A percentile compares a stretch with the other conserved stretches of the same genome.
phyloP scores from a whole-genome alignment of 345 rosid genomes.

The Cardamine resedifolia region DNA sequence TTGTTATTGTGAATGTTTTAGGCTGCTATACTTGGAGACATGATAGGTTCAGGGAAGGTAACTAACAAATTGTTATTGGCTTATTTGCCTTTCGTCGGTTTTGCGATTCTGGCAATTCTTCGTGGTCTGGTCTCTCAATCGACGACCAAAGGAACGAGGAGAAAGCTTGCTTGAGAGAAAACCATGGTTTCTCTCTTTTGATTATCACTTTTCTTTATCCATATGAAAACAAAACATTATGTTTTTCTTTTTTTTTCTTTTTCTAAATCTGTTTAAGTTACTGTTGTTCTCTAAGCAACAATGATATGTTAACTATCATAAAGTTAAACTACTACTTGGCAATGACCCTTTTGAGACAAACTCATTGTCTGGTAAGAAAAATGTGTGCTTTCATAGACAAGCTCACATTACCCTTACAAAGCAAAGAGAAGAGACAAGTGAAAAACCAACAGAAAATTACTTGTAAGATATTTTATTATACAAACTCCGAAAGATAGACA shows the following conservation, averaged over 20 bases:
- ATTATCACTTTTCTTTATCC: too few species aligned
- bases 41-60: neutral
- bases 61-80: neutral
- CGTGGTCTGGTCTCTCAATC: neutral
- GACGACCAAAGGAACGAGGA: neutral
- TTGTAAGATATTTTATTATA: constrained; percentile 1
- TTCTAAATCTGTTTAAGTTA: neutral
- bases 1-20: neutral
- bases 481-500: constrained; percentile 4
- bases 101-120: neutral
- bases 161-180: neutral
- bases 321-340: neutral
- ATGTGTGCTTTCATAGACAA: neutral
- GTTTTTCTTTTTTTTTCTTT: too few species aligned
- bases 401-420: neutral
- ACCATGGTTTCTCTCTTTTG: neutral
- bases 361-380: neutral
- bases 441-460: neutral
- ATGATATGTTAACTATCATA: neutral
- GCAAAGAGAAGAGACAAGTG: neutral
- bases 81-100: neutral
- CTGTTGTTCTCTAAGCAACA: neutral
- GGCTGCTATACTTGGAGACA: neutral
- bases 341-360: neutral
- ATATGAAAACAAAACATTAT: too few species aligned